Evolutionary conservation across 495 filamentous ascomycete species (phyloP).

Genomic region (Penicillium simplicissimum): DNA sequence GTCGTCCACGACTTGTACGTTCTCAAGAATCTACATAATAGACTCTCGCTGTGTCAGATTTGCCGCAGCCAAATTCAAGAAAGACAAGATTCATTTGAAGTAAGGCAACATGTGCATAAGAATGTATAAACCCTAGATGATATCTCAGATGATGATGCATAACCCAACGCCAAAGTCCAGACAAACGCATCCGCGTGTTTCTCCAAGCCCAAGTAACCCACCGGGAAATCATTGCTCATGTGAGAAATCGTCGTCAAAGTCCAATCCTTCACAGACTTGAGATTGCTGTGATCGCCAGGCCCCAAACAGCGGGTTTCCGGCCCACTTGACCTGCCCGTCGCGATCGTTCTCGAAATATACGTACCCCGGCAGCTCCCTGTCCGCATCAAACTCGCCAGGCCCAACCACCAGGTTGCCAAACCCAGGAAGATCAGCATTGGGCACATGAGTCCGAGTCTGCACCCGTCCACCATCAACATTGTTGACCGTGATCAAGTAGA

Average conservation of each 20-base stretch:
- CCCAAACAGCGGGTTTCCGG: constrained; percentile 40
- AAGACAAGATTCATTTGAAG: not conserved
- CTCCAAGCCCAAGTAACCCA: constrained; percentile 18
- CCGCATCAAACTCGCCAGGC: constrained; percentile 25
- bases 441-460: constrained; percentile 47
- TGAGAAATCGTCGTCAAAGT: constrained; percentile 32
- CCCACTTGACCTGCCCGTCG: constrained; percentile 39
- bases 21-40: not conserved
- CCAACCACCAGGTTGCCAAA: constrained; percentile 40
- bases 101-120: not conserved
- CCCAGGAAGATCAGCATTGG: constrained; percentile 37
- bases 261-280: constrained; percentile 41
- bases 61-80: not conserved
- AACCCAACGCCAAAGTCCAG: constrained; percentile 15
- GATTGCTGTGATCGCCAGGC: constrained; percentile 40
- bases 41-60: not conserved
- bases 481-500: constrained; percentile 48
- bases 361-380: constrained; percentile 40
- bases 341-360: constrained; percentile 45
- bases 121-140: not conserved
- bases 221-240: constrained; percentile 26
- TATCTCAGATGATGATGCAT: not conserved
- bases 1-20: constrained; percentile 11
- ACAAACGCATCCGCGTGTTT: constrained; percentile 3
- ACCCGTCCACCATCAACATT: constrained; percentile 37